Conservation (phyloP, 225 moss, liverwort and hornwort genomes). For the Thuidium tamariscinum region DNA sequence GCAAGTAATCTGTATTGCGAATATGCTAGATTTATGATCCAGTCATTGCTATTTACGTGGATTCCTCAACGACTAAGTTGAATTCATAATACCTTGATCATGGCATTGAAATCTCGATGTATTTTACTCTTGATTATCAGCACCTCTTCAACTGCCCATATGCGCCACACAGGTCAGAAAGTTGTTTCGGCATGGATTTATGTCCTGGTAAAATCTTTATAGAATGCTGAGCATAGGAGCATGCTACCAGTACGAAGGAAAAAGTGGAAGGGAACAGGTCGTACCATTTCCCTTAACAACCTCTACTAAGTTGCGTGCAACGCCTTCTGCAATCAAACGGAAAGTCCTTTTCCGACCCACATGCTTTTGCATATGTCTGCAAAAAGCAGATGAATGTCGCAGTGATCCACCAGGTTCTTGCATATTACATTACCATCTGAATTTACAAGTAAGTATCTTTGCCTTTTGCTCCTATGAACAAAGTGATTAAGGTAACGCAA, state of each 20-base stretch:
- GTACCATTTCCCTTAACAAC: slow-evolving; percentile 34
- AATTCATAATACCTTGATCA: slow-evolving; percentile 27
- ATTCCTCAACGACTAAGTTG: neutral
- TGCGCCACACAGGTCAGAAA: neutral
- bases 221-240: neutral
- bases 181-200: neutral
- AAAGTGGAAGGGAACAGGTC: neutral
- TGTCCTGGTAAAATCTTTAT: neutral
- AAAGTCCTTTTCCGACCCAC: slow-evolving; percentile 38
- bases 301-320: slow-evolving; percentile 35
- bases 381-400: neutral
- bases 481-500: neutral
- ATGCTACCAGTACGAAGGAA: neutral
- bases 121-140: slow-evolving; percentile 53
- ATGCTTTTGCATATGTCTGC: slow-evolving; percentile 22
- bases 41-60: neutral
- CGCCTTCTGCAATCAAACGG: slow-evolving; percentile 41
- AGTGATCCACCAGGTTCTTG: neutral
- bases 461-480: neutral
- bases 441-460: neutral
- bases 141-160: slow-evolving; percentile 29
- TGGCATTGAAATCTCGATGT: slow-evolving; percentile 41
- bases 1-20: neutral
- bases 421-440: neutral
- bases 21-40: neutral